Conservation (phyloP, 495 filamentous ascomycete species). For the Schizothecium vesticola region DNA sequence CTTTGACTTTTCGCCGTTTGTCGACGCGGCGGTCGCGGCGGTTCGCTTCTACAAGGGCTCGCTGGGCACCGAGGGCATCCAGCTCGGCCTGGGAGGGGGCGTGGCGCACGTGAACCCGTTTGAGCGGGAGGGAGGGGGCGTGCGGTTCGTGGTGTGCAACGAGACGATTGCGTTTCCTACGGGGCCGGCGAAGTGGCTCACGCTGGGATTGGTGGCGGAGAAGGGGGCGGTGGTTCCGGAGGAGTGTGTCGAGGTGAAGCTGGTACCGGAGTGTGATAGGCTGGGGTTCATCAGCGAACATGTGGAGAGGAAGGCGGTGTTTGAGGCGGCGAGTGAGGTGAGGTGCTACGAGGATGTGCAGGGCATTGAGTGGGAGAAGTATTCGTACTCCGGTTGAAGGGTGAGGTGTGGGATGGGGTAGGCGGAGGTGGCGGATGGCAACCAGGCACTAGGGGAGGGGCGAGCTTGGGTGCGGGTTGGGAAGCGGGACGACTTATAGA, state of each 20-base stretch:
- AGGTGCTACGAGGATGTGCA: constrained; percentile 1
- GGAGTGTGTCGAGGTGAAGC: background rate
- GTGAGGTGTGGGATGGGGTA: no score
- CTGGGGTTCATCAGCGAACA: background rate
- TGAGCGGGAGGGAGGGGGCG: background rate
- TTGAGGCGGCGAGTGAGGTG: background rate
- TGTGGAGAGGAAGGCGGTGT: background rate
- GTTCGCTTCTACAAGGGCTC: background rate
- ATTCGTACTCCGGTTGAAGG: background rate
- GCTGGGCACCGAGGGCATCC: background rate
- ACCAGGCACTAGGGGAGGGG: background rate
- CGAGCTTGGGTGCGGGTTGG: background rate
- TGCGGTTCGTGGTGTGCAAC: background rate
- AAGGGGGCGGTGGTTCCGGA: background rate
- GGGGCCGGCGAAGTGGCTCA: background rate
- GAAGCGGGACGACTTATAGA: background rate
- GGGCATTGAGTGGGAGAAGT: constrained; percentile 1
- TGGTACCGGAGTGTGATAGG: background rate
- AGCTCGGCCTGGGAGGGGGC: background rate
- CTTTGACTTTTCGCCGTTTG: background rate
- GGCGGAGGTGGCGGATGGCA: background rate
- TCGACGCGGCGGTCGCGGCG: background rate
- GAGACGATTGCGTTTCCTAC: background rate
- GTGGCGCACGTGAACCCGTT: background rate
- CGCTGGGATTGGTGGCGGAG: background rate